phyloP scores from a whole-genome alignment of 176 grass and related monocot genomes.

The Puya raimondii region DNA sequence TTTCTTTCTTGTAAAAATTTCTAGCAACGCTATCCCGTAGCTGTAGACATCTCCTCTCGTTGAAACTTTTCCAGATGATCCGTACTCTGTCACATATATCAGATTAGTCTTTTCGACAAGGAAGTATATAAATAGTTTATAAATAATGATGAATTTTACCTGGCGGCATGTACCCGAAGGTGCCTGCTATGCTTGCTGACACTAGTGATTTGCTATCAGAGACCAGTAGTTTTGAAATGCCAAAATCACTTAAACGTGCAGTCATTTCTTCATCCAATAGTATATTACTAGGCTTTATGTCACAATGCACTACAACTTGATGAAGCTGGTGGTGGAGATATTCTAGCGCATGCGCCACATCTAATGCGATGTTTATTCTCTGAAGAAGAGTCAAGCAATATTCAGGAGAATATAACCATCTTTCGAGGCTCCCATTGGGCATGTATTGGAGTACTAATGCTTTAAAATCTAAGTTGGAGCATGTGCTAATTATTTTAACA shows the following conservation, averaged over 20 bases:
- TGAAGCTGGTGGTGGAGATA: conserved; percentile 19
- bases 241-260: conserved; percentile 22
- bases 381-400: conserved; percentile 8
- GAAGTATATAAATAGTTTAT: neutral
- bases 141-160: conserved; percentile 6
- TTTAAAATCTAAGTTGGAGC: conserved; percentile 26
- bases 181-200: conserved; percentile 13
- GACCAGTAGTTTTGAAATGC: conserved; percentile 12
- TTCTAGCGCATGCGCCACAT: conserved; percentile 16
- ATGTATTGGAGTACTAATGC: conserved; percentile 22
- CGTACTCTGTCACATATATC: conserved; percentile 12
- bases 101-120: neutral
- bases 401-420: conserved; percentile 15
- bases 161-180: conserved; percentile 22
- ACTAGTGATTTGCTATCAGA: conserved; percentile 6
- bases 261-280: conserved; percentile 29
- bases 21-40: conserved; percentile 15
- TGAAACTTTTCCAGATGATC: conserved; percentile 9
- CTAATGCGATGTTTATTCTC: conserved; percentile 7
- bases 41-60: conserved; percentile 23
- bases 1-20: conserved; percentile 18
- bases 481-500: conserved; percentile 19
- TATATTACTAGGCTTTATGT: conserved; percentile 26
- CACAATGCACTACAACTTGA: conserved; percentile 23
- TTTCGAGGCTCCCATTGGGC: conserved; percentile 25